Evolutionary conservation across 2,329 filamentous ascomycete species (phyloP), one percentile per base, ranked within the genome.

Genomic region (Trichoderma asperellum): DNA sequence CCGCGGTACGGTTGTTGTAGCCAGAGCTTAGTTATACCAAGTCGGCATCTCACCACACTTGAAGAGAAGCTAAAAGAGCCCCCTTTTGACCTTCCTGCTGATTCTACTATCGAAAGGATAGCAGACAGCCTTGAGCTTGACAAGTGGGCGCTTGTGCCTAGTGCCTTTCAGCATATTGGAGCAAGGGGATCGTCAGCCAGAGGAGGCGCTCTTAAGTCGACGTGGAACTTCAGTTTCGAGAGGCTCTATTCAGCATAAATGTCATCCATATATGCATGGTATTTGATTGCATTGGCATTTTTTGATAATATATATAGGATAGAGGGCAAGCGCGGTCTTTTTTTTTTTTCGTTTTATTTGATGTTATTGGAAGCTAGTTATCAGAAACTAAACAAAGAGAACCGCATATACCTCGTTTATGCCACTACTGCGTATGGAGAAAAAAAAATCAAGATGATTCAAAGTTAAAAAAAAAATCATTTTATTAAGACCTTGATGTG

Each of bases 1-100:
- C 73, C 76, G 1, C 72, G 71, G 11, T 79, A 79, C 43, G 78
- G 78, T 8, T 80, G 78, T 47, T 80, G 78, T 55, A 76, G 78
- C 6, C 78, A 80, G 65, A 78, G 78, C 0, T 71, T 80, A 3
- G 73, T 78, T 2, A 78, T 79, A 47, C 75, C 78, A 4, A 69
- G 70, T 3, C 73, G 73, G 18, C 72, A 79, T 16, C 67, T 79
- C 1, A 59, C 63, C 14, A 59, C 52, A 4, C 49, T 79, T 14
- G 72, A 73, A 52, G 32, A 52, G 1, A 62, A 55, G 12, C 49
- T 78, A 1, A 47, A 70, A 14, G 53, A 71, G 34, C 70, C 74
- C 0, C 72, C 76, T 0, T 73, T 73, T 27, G 61, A 70, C 3
- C 60, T 77, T 7, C 71, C 77, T 0, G 78, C 76, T 0, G 78